Evolutionary conservation across 1,284 basidiomycete genomes (phyloP), one percentile per base, ranked within the genome.

Genomic region (Athelia psychrophila): DNA sequence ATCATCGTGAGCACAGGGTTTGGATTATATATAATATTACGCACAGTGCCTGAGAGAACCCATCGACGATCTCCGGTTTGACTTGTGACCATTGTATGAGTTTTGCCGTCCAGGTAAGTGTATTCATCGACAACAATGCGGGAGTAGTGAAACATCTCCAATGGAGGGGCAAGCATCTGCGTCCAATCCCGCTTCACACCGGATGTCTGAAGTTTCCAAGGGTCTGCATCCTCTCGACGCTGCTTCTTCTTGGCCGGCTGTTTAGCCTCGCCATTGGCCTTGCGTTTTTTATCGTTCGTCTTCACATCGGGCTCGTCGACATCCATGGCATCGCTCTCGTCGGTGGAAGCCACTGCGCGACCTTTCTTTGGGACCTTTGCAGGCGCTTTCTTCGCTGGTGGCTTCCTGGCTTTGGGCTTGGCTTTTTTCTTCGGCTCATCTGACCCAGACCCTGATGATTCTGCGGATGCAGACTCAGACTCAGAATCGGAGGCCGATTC

Each of bases 111-210:
- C 15, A 96, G 78, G 65, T 98, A 98, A 1, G 95, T 96, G 68
- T 96, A 98, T 67, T 98, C 95, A 71, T 98, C 95, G 45, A 97
- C 86, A 48, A 97, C 88, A 47, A 92, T 82, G 2, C 95, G 87
- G 6, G 90, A 78, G 66, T 91, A 96, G 68, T 93, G 81, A 79
- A 98, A 97, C 79, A 95, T 90, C 68, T 96, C 93, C 48, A 97
- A 72, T 13, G 93, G 87, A 0, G 94, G 93, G 0, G 84, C 80
- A 45, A 82, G 79, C 84, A 95, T 88, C 60, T 85, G 72, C 22
- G 76, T 86, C 86, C 86, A 95, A 61, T 96, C 84, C 50, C 76
- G 77, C 60, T 80, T 76, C 3, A 92, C 91, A 0, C 74, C 67
- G 6, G 75, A 69, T 3, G 80, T 80, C 33, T 77, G 76, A 4